Percentiles rank a stretch among this genome's conserved stretches.
These are phyloP conservation scores for Candida boleticola DNA, from an alignment of 805 yeast genomes.

Conservation along the genomic window DNA sequence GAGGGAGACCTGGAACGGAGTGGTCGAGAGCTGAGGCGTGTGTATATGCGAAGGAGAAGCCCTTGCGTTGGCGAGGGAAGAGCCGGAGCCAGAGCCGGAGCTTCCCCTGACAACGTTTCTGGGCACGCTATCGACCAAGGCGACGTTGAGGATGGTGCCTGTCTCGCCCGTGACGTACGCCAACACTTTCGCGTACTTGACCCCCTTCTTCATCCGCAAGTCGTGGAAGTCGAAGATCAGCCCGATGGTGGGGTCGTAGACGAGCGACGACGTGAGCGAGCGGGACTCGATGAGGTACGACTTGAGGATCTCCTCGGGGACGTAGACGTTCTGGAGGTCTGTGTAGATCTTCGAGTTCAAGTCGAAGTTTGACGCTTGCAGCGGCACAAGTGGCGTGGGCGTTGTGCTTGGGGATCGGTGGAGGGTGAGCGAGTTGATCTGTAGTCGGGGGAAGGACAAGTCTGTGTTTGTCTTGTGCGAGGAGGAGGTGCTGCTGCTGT, in stretches of 20 bases:
- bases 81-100: conserved; percentile 4
- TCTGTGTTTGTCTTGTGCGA: neutral
- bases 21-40: conserved; percentile 9
- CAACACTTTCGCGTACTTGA: conserved; percentile 11
- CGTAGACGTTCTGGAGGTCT: conserved; percentile 14
- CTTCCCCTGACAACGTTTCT: conserved; percentile 1
- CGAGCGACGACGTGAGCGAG: conserved; percentile 19
- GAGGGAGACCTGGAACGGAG: conserved; percentile 20
- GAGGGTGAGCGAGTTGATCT: neutral
- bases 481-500: neutral
- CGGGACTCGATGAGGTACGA: conserved; percentile 23
- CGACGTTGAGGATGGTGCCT: conserved; percentile 27
- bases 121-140: conserved; percentile 12
- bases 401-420: neutral
- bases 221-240: conserved; percentile 18
- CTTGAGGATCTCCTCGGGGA: conserved; percentile 22
- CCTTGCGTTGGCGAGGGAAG: too few relatives aligned
- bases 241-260: conserved; percentile 38
- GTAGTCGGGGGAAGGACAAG: neutral
- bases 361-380: conserved; percentile 5
- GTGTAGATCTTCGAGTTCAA: conserved; percentile 13
- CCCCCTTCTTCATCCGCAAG: conserved; percentile 9
- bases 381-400: conserved; percentile 5
- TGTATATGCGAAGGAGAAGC: conserved; percentile 15
- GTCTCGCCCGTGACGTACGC: conserved; percentile 30